phyloP scores from a whole-genome alignment of 176 grass and related monocot genomes.

The Hordeum vulgare region DNA sequence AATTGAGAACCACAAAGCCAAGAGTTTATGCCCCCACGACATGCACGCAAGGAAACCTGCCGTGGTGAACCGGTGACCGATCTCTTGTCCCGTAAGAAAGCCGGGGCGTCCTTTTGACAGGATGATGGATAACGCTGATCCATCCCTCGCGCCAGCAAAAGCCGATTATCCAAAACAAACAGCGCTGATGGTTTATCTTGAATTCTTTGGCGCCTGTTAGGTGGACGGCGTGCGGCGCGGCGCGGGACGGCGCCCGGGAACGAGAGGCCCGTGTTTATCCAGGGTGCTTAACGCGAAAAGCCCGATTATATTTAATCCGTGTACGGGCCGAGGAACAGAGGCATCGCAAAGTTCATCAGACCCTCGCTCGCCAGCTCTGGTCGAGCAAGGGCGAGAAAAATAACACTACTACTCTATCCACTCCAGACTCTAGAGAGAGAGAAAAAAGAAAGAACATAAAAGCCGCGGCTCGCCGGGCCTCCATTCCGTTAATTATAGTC shows the following conservation, averaged over 20 bases:
- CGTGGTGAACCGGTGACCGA: background rate
- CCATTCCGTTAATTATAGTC: background rate
- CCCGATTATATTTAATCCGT: constrained; percentile 11
- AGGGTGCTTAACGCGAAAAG: background rate
- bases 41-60: background rate
- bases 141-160: background rate
- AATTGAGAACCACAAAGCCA: background rate
- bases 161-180: background rate
- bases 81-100: background rate
- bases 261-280: background rate
- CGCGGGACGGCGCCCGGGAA: no score
- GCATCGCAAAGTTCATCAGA: background rate
- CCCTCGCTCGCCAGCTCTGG: background rate
- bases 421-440: no score
- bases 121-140: background rate
- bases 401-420: no score
- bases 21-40: background rate
- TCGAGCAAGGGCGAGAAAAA: background rate
- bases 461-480: background rate
- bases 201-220: background rate
- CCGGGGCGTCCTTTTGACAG: background rate
- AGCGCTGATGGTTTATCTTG: background rate
- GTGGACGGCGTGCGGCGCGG: background rate
- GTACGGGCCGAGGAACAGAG: background rate
- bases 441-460: background rate